Percentiles rank a stretch among this genome's conserved stretches.
phyloP scores from a whole-genome alignment of 108 stramenopile species.

The Conticribra guillardii region DNA sequence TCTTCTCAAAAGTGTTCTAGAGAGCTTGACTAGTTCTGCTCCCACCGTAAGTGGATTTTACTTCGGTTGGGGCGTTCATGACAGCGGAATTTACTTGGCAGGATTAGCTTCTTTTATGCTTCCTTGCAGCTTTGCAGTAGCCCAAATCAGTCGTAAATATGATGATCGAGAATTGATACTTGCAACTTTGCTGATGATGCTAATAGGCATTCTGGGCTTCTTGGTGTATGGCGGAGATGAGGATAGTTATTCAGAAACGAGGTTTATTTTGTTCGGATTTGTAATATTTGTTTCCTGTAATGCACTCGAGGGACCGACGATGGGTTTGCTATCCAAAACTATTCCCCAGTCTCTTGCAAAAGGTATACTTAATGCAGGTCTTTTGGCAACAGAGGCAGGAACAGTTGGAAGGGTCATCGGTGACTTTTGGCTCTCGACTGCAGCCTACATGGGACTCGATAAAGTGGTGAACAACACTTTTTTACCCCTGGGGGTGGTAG shows the following conservation, averaged over 20 bases:
- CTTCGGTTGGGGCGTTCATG: conserved; percentile 46
- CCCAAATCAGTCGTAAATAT: conserved; percentile 35
- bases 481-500: conserved; percentile 26
- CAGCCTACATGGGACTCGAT: conserved; percentile 49
- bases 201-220: conserved; percentile 39
- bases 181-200: conserved; percentile 36
- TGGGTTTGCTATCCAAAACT: conserved; percentile 86
- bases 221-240: conserved; percentile 33
- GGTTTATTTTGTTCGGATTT: conserved; percentile 59
- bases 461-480: conserved; percentile 47
- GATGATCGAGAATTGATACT: conserved; percentile 54
- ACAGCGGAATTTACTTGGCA: conserved; percentile 40
- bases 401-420: conserved; percentile 82
- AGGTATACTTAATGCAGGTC: conserved; percentile 89
- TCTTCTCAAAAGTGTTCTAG: conserved; percentile 40
- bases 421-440: conserved; percentile 56
- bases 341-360: conserved; percentile 76
- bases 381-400: conserved; percentile 92
- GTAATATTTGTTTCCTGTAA: conserved; percentile 66
- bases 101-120: conserved; percentile 38
- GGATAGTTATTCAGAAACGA: conserved; percentile 41
- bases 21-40: conserved; percentile 43
- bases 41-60: conserved; percentile 47
- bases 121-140: conserved; percentile 42
- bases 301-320: conserved; percentile 72